Evolutionary conservation across 176 grass and related monocot species (phyloP).

Genomic region (Triticum urartu): DNA sequence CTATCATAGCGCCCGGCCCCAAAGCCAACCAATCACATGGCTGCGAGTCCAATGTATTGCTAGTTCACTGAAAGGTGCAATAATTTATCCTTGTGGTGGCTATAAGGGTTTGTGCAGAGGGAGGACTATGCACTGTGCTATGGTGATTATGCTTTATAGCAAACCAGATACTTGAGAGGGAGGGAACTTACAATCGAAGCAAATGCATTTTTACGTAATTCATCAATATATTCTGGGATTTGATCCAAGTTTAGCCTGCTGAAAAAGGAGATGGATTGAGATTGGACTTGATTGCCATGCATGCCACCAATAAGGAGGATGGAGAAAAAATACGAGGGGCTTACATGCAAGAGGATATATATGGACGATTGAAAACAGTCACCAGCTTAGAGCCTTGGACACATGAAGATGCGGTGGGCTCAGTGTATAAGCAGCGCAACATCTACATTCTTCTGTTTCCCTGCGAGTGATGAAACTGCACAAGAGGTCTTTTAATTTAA

Average conservation of each 20-base stretch:
- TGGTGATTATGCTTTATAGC: slow-evolving; percentile 23
- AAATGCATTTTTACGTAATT: background rate
- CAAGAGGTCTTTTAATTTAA: background rate
- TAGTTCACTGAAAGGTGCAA: slow-evolving; percentile 33
- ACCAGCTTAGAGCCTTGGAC: slow-evolving; percentile 2
- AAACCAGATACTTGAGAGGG: background rate
- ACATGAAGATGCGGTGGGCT: slow-evolving; percentile 26
- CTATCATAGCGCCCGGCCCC: slow-evolving; percentile 46
- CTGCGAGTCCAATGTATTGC: slow-evolving; percentile 1
- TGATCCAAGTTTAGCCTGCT: background rate
- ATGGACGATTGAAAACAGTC: slow-evolving; percentile 18
- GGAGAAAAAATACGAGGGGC: background rate
- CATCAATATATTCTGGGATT: background rate
- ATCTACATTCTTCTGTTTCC: background rate
- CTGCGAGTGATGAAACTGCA: background rate
- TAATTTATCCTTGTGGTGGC: slow-evolving; percentile 40
- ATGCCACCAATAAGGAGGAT: background rate
- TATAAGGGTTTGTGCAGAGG: slow-evolving; percentile 13
- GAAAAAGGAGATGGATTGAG: background rate
- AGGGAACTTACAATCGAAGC: background rate
- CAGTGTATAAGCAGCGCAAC: background rate
- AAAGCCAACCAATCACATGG: slow-evolving; percentile 56
- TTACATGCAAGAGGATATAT: background rate
- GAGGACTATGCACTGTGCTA: background rate
- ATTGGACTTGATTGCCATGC: background rate